Percentiles rank a stretch among this genome's conserved stretches.
These are phyloP conservation scores for Starmerella riodocensis DNA, from an alignment of 805 yeast species.

Conservation along the genomic window DNA sequence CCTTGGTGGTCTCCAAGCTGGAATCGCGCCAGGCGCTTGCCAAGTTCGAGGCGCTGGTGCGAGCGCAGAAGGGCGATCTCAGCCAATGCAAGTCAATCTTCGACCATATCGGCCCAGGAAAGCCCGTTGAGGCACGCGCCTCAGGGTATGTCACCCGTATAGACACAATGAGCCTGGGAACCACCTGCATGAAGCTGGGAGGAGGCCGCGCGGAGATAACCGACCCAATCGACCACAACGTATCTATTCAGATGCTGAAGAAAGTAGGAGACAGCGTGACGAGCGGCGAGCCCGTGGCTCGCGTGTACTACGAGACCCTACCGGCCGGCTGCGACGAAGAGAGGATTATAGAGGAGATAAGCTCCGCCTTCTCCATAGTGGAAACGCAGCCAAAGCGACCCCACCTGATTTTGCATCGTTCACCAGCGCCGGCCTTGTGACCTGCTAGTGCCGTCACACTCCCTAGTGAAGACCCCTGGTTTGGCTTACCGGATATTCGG, in stretches of 20 bases:
- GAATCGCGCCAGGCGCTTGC: background rate
- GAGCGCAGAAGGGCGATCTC: slow-evolving; percentile 2
- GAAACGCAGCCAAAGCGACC: too few relatives aligned
- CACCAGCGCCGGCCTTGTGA: too few relatives aligned
- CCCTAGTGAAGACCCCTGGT: too few relatives aligned
- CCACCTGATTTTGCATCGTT: too few relatives aligned
- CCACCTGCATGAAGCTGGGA: background rate
- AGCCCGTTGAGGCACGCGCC: background rate
- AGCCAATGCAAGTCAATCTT: background rate
- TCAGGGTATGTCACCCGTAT: background rate
- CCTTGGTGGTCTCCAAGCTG: background rate
- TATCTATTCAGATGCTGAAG: background rate
- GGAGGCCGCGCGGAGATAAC: slow-evolving; percentile 1
- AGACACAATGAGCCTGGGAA: background rate
- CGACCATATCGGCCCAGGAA: background rate
- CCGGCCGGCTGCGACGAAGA: too few relatives aligned
- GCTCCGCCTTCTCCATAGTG: too few relatives aligned
- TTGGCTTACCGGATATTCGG: too few relatives aligned
- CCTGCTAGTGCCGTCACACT: too few relatives aligned
- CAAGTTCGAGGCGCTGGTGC: slow-evolving; percentile 1
- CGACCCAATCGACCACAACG: slow-evolving; percentile 1
- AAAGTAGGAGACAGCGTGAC: slow-evolving; percentile 1
- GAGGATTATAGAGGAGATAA: too few relatives aligned
- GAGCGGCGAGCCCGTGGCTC: background rate
- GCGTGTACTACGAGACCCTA: too few relatives aligned